phyloP scores from a whole-genome alignment of 768 basidiomycete genomes.

The Boletus sensibilis region DNA sequence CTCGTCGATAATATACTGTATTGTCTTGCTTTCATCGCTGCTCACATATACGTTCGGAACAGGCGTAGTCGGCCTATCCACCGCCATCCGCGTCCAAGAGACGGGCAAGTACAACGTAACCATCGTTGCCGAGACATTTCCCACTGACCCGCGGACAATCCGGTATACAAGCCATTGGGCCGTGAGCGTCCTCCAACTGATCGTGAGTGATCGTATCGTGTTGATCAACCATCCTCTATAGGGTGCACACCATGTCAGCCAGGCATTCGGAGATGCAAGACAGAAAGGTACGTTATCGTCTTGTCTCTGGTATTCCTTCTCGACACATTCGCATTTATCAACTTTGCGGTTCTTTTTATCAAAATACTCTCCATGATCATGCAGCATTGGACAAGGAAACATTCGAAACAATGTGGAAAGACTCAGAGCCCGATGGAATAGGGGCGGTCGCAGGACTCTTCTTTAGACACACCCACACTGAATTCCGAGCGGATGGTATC shows the following conservation, averaged over 20 bases:
- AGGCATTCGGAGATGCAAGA: constrained; percentile 47
- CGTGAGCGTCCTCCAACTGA: constrained; percentile 40
- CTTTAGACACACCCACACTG: constrained; percentile 59
- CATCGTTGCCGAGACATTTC: constrained; percentile 68
- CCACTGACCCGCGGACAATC: constrained; percentile 70
- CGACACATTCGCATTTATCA: background rate
- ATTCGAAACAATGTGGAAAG: constrained; percentile 71
- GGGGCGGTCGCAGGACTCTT: constrained; percentile 56
- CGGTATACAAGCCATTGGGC: constrained; percentile 83
- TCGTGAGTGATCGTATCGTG: background rate
- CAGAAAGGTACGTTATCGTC: constrained; percentile 48
- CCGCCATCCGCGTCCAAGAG: constrained; percentile 69
- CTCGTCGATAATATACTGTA: background rate
- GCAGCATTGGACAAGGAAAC: constrained; percentile 70
- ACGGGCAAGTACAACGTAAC: constrained; percentile 60
- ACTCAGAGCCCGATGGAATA: constrained; percentile 56
- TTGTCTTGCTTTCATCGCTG: background rate
- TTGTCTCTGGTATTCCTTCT: background rate
- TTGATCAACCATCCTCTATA: constrained; percentile 26
- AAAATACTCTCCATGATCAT: background rate
- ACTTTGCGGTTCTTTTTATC: background rate
- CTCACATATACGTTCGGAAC: background rate
- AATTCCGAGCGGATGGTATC: constrained; percentile 48
- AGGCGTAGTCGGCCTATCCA: constrained; percentile 81
- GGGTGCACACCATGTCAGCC: constrained; percentile 81